Base-by-base conservation (phyloP, 805 yeast genomes). In the Millerago galiae region DNA sequence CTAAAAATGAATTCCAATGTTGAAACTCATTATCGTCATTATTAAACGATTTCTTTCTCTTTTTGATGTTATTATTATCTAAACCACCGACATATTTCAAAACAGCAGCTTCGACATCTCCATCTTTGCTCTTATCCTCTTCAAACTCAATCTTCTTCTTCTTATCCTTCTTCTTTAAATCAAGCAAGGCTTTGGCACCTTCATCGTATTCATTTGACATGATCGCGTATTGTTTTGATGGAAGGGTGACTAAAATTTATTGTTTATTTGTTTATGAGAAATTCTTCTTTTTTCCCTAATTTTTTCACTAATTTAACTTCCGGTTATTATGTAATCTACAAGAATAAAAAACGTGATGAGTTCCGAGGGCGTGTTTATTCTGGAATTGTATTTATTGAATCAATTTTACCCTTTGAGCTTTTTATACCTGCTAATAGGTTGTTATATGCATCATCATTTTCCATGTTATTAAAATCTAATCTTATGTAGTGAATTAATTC, bases 81-180 rank as follows among this genome's bases (percentile, higher is more conserved):
- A 80, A 73, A 7, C 81, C 83, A 15, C 83, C 87, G 12, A 83
- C 91, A 51, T 76, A 75, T 42, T 75, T 72, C 76, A 83, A 70
- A 14, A 84, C 89, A 0, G 89, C 93, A 14, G 84, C 93, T 53
- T 83, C 93, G 3, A 83, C 93, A 36, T 62, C 62, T 25, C 54
- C 38, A 10, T 41, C 24, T 21, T 21, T 41, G 16, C 11, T 31
- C 9, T 31, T 17, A 16, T 45, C 48, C 5, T 42, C 40, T 15
- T 34, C 34, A 13, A 11, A 26, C 30, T 32, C 30, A 7, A 32
- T 48, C 26, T 25, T 34, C 31, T 41, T 47, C 13, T 38, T 40
- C 15, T 38, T 41, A 11, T 56, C 54, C 34, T 50, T 52, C 44
- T 51, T 56, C 41, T 52, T 49, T 18, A 55, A 33, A 21, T 42